Conservation (phyloP, 2,329 filamentous ascomycete species). For the Calonectria honghensis region DNA sequence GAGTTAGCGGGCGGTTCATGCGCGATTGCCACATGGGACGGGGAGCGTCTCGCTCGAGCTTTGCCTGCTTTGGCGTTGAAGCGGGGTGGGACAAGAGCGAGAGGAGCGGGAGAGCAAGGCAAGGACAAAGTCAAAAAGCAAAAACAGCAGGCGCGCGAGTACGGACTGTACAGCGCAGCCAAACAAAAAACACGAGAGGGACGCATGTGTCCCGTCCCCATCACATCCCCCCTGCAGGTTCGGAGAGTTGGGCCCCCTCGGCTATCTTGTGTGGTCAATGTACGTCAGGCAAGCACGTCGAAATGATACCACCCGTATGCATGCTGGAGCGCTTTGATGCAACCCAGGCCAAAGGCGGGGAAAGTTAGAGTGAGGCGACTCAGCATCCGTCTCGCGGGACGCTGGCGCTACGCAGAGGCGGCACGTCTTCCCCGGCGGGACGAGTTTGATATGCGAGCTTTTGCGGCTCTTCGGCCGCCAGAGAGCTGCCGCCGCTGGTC, state of each 20-base stretch:
- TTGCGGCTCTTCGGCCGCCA: conserved; percentile 12
- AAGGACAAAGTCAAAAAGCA: conserved; percentile 24
- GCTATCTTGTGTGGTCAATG: conserved; percentile 23
- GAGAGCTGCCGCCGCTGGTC: background rate
- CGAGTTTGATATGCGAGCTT: background rate
- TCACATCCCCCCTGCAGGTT: background rate
- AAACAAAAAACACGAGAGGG: background rate
- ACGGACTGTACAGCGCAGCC: background rate
- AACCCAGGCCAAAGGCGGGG: conserved; percentile 35
- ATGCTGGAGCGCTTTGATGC: conserved; percentile 24
- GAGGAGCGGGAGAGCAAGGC: background rate
- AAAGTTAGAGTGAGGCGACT: conserved; percentile 19
- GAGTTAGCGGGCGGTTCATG: conserved; percentile 35
- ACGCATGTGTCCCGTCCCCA: too few relatives aligned
- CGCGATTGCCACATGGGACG: conserved; percentile 37
- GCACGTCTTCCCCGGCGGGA: conserved; percentile 20
- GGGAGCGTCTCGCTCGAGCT: background rate
- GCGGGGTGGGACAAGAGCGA: background rate
- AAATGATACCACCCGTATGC: conserved; percentile 37
- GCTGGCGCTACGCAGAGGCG: conserved; percentile 9
- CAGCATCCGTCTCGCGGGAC: conserved; percentile 3
- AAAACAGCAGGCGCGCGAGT: background rate
- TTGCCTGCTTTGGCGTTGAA: conserved; percentile 7
- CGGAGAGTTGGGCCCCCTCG: conserved; percentile 8
- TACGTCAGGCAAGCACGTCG: conserved; percentile 12